A percentile compares a stretch with the other conserved stretches of the same genome.
These are phyloP conservation scores for Nadsonia starkeyi-henricii DNA, from an alignment of 1,139 yeast genomes.

Conservation along the genomic window DNA sequence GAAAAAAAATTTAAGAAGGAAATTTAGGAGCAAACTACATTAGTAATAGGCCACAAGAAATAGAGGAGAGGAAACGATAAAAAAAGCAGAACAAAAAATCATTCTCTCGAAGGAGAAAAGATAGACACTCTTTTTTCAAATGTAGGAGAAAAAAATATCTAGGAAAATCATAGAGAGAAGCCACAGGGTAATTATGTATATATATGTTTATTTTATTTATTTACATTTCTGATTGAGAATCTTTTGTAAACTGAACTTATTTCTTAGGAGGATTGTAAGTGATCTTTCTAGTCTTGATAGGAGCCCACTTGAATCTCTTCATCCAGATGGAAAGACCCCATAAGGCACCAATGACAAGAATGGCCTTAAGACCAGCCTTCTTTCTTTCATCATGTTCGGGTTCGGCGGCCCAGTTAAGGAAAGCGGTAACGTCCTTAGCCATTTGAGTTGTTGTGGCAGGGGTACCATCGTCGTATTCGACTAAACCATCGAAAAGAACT, in stretches of 20 bases:
- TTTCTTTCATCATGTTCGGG: slow-evolving; percentile 99
- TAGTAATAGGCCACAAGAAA: too few relatives aligned
- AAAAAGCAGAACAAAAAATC: too few relatives aligned
- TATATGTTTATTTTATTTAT: too few relatives aligned
- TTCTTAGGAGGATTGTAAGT: slow-evolving; percentile 69
- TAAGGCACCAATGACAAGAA: slow-evolving; percentile 64
- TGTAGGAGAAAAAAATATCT: too few relatives aligned
- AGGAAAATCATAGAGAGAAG: too few relatives aligned
- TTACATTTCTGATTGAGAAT: too few relatives aligned
- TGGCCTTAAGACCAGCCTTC: slow-evolving; percentile 89
- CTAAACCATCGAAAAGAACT: slow-evolving; percentile 91
- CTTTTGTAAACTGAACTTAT: background rate
- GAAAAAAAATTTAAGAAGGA: too few relatives aligned
- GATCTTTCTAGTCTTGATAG: slow-evolving; percentile 89
- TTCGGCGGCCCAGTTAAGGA: slow-evolving; percentile 97
- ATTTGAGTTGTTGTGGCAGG: slow-evolving; percentile 97
- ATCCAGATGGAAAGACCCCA: slow-evolving; percentile 81
- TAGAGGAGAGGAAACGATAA: too few relatives aligned
- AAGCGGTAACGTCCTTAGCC: slow-evolving; percentile 95
- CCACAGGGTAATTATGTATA: too few relatives aligned
- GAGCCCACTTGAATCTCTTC: slow-evolving; percentile 97
- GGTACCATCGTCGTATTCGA: slow-evolving; percentile 97
- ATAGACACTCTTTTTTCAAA: too few relatives aligned
- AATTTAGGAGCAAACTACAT: too few relatives aligned
- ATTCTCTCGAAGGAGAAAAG: too few relatives aligned